Base-by-base conservation (phyloP, 495 filamentous ascomycete species). In the Terfezia boudieri region DNA sequence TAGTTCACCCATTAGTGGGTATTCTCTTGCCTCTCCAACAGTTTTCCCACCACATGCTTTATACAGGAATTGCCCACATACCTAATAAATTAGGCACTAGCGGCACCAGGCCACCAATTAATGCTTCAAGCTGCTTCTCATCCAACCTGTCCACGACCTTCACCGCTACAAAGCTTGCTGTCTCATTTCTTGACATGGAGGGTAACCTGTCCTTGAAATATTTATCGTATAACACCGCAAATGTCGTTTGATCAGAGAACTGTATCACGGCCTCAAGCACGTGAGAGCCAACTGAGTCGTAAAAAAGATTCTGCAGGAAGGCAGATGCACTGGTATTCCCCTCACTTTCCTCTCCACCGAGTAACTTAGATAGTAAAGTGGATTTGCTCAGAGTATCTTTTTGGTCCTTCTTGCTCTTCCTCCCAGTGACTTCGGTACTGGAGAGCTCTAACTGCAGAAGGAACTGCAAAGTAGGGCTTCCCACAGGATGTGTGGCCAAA, bases 391-490 rank as follows among this genome's bases (percentile, higher is more conserved):
- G 16, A 14, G n/a, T 53, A 36, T 57, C 36, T n/a, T 57, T 50
- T 52, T 57, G 49, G 14, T 37, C n/a, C 26, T n/a, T 84, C 76
- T 57, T 79, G 77, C 20, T 72, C 73, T 37, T 73, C 74, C 32
- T 20, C 20, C 20, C 20, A 20, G 20, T 20, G 20, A 2, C 76
- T 74, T 20, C 14, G 22, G 78, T 80, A 50, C 82, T 73, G 0
- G 76, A 72, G 36, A 94, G 72, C 61, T 98, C 90, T 32, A 96
- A 69, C 58, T 86, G 83, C 0, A 98, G 67, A 36, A 96, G 66
- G 1, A 96, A 73, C 61, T 96, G 92, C 4, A 98, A 71, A 2
- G 84, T 80, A 0, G 90, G 90, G 59, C 94, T 94, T 22, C 84
- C 90, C 9, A 85, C 82, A 1, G 82, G 84, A 64, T 96, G 89